A percentile compares a stretch with the other conserved stretches of the same genome.
Evolutionary conservation across 257 asterid genomes (phyloP).

Genomic region (Perilla frutescens): DNA sequence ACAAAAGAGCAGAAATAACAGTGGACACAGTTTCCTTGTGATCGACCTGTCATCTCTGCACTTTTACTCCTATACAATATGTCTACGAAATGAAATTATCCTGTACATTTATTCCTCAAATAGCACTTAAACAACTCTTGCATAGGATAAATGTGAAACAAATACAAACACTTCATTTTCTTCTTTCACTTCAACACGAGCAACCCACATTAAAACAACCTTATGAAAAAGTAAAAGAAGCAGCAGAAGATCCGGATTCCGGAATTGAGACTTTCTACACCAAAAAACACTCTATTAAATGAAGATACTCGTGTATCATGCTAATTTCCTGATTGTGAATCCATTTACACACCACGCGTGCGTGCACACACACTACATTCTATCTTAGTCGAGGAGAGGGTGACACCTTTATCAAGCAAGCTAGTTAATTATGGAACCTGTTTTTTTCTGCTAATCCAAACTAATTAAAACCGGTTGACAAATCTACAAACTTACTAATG

Average conservation of each 20-base stretch:
- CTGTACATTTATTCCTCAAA: not conserved
- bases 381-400: not conserved
- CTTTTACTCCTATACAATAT: not conserved
- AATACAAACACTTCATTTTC: not conserved
- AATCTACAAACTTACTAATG: not conserved
- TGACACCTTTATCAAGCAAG: not conserved
- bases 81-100: not conserved
- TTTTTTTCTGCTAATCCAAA: not conserved
- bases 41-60: not conserved
- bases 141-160: not conserved
- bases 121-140: not conserved
- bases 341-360: constrained; percentile 1
- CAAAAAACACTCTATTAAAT: not conserved
- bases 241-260: not conserved
- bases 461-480: not conserved
- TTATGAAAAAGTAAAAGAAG: not conserved
- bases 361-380: not conserved
- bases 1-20: not conserved
- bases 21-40: not conserved
- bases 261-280: not conserved
- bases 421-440: not conserved
- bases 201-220: not conserved
- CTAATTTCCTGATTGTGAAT: constrained; percentile 4
- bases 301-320: not conserved
- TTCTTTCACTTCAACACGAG: not conserved